Evolutionary conservation across 2,329 filamentous ascomycete species (phyloP).

Genomic region (Purpureocillium lavendulum): DNA sequence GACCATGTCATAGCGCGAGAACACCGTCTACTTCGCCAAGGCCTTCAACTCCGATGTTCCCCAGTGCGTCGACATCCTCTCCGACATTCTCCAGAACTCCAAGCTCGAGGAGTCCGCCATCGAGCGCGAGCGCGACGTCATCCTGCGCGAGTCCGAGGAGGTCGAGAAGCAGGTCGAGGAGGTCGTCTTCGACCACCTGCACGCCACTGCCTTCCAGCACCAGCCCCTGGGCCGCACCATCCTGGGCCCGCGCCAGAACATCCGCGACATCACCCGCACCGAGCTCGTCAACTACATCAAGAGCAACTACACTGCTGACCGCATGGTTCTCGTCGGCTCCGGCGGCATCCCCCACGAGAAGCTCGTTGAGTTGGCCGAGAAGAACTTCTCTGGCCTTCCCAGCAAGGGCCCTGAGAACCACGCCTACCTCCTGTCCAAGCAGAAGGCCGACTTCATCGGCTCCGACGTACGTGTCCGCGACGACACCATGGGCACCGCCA

Average conservation of each 20-base stretch:
- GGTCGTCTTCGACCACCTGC: conserved; percentile 97
- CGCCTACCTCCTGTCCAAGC: conserved; percentile 71
- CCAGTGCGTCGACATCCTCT: conserved; percentile 93
- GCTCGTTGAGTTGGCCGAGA: conserved; percentile 91
- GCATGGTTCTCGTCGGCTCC: conserved; percentile 96
- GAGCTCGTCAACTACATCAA: conserved; percentile 96
- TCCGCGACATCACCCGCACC: conserved; percentile 85
- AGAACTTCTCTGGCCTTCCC: conserved; percentile 82
- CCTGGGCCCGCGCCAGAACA: conserved; percentile 96
- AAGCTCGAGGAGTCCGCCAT: conserved; percentile 90
- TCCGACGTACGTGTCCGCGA: conserved; percentile 94
- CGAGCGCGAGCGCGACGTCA: conserved; percentile 97
- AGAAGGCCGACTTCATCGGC: conserved; percentile 89
- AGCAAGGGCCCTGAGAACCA: conserved; percentile 65
- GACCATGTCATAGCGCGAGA: conserved; percentile 64
- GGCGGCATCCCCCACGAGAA: conserved; percentile 90
- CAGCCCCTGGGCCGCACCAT: conserved; percentile 97
- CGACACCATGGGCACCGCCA: conserved; percentile 90
- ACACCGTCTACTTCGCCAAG: conserved; percentile 99
- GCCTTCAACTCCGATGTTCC: conserved; percentile 97
- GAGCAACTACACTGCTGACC: conserved; percentile 98
- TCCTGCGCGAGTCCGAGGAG: conserved; percentile 97
- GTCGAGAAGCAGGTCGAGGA: conserved; percentile 99
- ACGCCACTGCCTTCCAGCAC: conserved; percentile 94
- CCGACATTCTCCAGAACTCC: conserved; percentile 98